These are phyloP conservation scores for Botrytis aclada DNA, from an alignment of 2,329 filamentous ascomycete species.

Conservation along the genomic window DNA sequence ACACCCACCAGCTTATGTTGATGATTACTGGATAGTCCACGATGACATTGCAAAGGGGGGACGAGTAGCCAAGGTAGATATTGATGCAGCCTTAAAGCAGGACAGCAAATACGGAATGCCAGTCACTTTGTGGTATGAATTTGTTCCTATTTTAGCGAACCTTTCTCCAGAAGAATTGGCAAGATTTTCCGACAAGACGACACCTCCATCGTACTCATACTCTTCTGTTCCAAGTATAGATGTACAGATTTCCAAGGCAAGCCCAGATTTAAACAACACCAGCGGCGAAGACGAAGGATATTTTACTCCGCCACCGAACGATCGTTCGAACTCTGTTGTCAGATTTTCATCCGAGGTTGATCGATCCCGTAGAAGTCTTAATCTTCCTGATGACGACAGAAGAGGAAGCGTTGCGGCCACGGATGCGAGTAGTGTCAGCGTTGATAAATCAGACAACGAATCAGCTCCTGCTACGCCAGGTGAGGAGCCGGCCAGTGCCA, in stretches of 20 bases:
- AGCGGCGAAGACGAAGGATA: constrained; percentile 28
- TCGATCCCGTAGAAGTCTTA: constrained; percentile 46
- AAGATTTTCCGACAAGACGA: constrained; percentile 37
- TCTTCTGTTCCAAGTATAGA: constrained; percentile 40
- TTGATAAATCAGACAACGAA: constrained; percentile 37
- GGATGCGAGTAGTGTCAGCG: constrained; percentile 44
- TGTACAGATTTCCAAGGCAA: constrained; percentile 23
- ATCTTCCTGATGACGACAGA: constrained; percentile 45
- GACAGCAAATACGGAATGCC: constrained; percentile 62
- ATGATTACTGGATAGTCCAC: constrained; percentile 83
- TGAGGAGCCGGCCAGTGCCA: constrained; percentile 54
- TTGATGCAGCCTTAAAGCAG: constrained; percentile 73
- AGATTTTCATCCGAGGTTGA: constrained; percentile 57
- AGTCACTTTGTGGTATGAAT: constrained; percentile 93
- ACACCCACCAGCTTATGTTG: constrained; percentile 63
- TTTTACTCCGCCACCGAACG: constrained; percentile 42
- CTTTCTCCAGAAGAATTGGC: constrained; percentile 25
- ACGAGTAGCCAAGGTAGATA: constrained; percentile 69
- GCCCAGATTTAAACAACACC: constrained; percentile 1
- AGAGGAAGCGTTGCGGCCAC: constrained; percentile 52
- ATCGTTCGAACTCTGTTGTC: constrained; percentile 45
- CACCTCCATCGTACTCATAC: constrained; percentile 54
- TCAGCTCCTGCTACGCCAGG: constrained; percentile 45
- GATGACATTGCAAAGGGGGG: constrained; percentile 70
- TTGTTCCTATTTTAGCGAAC: constrained; percentile 75